Base-by-base conservation (phyloP, 441 rosid species). In the Erodium texanum region DNA sequence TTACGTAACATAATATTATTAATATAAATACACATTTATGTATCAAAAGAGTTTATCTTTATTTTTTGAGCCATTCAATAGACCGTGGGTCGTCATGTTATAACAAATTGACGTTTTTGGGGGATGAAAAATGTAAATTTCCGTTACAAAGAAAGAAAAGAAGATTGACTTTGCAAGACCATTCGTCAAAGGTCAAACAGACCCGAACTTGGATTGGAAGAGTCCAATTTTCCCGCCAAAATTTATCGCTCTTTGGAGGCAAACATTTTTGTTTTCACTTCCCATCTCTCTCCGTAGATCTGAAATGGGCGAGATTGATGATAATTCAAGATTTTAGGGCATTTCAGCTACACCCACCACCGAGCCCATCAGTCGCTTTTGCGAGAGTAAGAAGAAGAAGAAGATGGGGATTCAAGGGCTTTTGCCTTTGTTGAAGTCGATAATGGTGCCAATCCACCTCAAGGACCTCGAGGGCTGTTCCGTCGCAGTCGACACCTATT, bases 341-440 rank as follows among this genome's bases (percentile, higher is more conserved):
- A 43, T 43, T 43, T 43, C 50, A 43, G 50, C 50, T 1, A 2
- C 16, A 43, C 50, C 5, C 41, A 36, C 41, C 41, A 36, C 41
- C 41, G 41, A 36, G 41, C 41, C 9, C 50, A 43, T 12, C 50
- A 43, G 16, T 43, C 16, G 50, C 50, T 43, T 43, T 16, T 43
- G n/a, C 50, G 61, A 32, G 36, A 2, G 36, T 5, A 32, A 32
- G 11, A 34, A 3, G 64, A 32, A 32, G 11, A 34, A 3, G 64
- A 23, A 69, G 67, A 89, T 91, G 99, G 99, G 97, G 66, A 94
- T 94, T 64, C 96, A 88, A 68, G 98, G 99, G 71, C 84, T 94
- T 61, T 71, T 92, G 77, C 99, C 99, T 59, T 86, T 86, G 27
- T 72, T 94, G 78, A 92, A 89, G 81, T 89, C 97, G 61, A 88